Percentiles rank a stretch among this genome's conserved stretches.
phyloP scores from a whole-genome alignment of 2,329 filamentous ascomycete species.

The Colletotrichum tropicicola region DNA sequence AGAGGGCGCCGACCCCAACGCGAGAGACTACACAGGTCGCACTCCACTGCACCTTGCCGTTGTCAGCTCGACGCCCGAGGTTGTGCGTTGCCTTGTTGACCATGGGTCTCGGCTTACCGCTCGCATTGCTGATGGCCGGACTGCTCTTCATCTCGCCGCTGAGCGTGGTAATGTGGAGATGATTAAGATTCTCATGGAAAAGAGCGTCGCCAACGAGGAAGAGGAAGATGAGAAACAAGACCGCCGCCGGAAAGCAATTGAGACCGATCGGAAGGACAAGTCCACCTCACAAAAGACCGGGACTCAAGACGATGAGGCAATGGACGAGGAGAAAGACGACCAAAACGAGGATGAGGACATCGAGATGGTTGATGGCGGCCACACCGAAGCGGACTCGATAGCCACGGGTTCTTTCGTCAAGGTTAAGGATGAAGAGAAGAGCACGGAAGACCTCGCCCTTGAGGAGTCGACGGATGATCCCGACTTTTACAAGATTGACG shows the following conservation, averaged over 20 bases:
- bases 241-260: slow-evolving; percentile 50
- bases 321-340: slow-evolving; percentile 44
- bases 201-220: slow-evolving; percentile 78
- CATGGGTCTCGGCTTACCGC: slow-evolving; percentile 77
- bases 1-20: slow-evolving; percentile 75
- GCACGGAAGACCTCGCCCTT: slow-evolving; percentile 48
- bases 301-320: slow-evolving; percentile 36
- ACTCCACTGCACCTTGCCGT: slow-evolving; percentile 82
- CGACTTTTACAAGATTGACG: slow-evolving; percentile 82
- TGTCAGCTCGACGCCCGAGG: slow-evolving; percentile 71
- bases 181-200: slow-evolving; percentile 75
- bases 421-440: slow-evolving; percentile 57
- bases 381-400: slow-evolving; percentile 63
- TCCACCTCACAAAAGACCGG: slow-evolving; percentile 34
- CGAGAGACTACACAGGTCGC: slow-evolving; percentile 80
- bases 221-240: slow-evolving; percentile 69
- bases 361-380: slow-evolving; percentile 55
- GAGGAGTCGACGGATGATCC: slow-evolving; percentile 71
- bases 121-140: slow-evolving; percentile 81
- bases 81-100: slow-evolving; percentile 77
- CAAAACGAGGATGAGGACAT: slow-evolving; percentile 46
- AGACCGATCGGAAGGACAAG: slow-evolving; percentile 37
- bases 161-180: slow-evolving; percentile 75
- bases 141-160: slow-evolving; percentile 84
- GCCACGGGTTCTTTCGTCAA: slow-evolving; percentile 81